Evolutionary conservation across 805 yeast species (phyloP), one percentile per base, ranked within the genome.

Genomic region (Yarrowia alimentaria): DNA sequence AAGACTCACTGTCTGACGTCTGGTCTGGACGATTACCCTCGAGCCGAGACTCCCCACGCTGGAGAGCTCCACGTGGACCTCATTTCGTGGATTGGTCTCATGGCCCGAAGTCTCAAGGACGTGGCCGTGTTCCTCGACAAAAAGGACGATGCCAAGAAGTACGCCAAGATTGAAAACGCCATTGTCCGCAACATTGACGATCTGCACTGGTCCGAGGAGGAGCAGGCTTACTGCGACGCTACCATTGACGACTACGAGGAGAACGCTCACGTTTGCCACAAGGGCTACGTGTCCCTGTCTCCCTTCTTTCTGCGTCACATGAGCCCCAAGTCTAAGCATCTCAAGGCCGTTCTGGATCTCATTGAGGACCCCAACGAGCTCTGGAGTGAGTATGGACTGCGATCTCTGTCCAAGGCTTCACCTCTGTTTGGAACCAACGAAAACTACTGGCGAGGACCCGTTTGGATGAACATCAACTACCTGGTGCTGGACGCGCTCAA

Each of bases 11-110:
- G 95, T 63, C 72, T 91, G 49, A 93, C 99, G 7, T 83, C 94
- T 65, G 99, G 99, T 0, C 65, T 93, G 28, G 99, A 93, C 66
- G 99, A 93, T 63, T 93, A 90, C 61, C 99, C 99, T 26, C 77
- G 99, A 55, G 83, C 89, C 1, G 69, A 71, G 20, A 78, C 77
- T 6, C 91, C 94, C 2, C 96, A 88, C 64, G 74, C 81, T 31
- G 94, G 94, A 1, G 99, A 93, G 67, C 71, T 93, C 42, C 85
- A 93, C 60, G 93, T 93, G 24, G 99, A 93, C 62, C 71, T 91
- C 52, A 68, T 91, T 40, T 75, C 94, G 5, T 93, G 99, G 99
- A 79, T 93, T 54, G 98, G 96, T 12, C 82, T 85, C 5, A 88
- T 91, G 95, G 78, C 96, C 0, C 75, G 81, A 57, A 79, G 95